Evolutionary conservation across 2,329 filamentous ascomycete species (phyloP), one percentile per base, ranked within the genome.

Genomic region (Penicillium sp.): DNA sequence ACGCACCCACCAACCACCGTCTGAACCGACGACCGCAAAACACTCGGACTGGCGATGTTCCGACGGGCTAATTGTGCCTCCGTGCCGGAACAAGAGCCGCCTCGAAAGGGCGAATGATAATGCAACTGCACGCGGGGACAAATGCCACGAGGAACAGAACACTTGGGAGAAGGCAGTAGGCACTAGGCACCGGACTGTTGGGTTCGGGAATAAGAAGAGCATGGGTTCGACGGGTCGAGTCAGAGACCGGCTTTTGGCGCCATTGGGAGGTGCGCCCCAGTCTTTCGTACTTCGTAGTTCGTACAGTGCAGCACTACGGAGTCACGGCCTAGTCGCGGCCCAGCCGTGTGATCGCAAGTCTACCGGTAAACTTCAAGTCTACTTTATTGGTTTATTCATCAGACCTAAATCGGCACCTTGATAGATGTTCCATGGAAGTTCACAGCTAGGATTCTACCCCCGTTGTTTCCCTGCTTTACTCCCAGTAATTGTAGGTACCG

Each of bases 61-160:
- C 50, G 55, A 43, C 41, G 52, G 55, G 42, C 28, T 38, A 54
- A 55, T 28, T 17, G 39, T 48, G 38, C 34, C 31, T 43, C 55
- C 55, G 47, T 22, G 45, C 35, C 59, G 59, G 48, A 59, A 14
- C 8, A 56, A 63, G 60, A 63, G 60, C 60, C 60, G 60, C 60
- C 37, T 60, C 43, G 50, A 31, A 45, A 43, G 17, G 17, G 49
- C 34, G 34, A 34, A 47, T 37, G 41, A 43, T 34, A 14, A 43
- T 41, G 25, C 17, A 11, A 14, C 14, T 12, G 35, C 49, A n/a
- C 49, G n/a, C 2, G 12, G 22, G n/a, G 15, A n/a, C 4, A 17
- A n/a, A 54, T 41, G 35, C 35, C 52, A 43, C 52, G 52, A 54
- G 39, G 37, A 28, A 25, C 25, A 4, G 25, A 28, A 28, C 25